Percentiles rank a stretch among this genome's conserved stretches.
Evolutionary conservation across 106 monocot species (phyloP).

Genomic region (Posidonia australis): DNA sequence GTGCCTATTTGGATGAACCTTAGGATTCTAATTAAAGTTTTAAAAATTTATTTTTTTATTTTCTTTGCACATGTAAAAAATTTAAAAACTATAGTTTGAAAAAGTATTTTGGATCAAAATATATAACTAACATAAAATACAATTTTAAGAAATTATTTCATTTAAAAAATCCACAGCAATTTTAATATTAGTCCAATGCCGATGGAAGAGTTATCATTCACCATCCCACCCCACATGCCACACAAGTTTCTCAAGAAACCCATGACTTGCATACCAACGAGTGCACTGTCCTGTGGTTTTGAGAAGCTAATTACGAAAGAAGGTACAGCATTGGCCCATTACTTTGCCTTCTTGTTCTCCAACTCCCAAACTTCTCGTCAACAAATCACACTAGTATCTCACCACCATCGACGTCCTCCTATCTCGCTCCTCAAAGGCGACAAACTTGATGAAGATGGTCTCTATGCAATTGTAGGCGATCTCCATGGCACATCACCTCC

Average conservation of each 20-base stretch:
- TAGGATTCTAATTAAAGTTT: too few relatives aligned
- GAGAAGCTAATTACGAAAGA: slow-evolving; percentile 56
- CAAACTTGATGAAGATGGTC: slow-evolving; percentile 30
- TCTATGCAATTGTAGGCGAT: slow-evolving; percentile 30
- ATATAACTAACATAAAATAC: too few relatives aligned
- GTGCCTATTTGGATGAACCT: too few relatives aligned
- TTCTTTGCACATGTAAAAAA: too few relatives aligned
- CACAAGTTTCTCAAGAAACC: slow-evolving; percentile 35
- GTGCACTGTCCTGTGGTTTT: slow-evolving; percentile 27
- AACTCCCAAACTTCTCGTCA: slow-evolving; percentile 41
- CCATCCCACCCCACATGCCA: slow-evolving; percentile 63
- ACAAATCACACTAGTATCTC: slow-evolving; percentile 42
- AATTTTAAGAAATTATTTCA: too few relatives aligned
- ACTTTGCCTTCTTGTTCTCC: slow-evolving; percentile 57
- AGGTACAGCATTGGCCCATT: slow-evolving; percentile 69
- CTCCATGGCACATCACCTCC: slow-evolving; percentile 32
- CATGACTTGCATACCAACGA: slow-evolving; percentile 5
- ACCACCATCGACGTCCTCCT: neutral
- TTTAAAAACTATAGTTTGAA: too few relatives aligned
- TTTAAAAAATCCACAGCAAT: too few relatives aligned
- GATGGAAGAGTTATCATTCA: too few relatives aligned
- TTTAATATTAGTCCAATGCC: too few relatives aligned
- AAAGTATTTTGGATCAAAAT: too few relatives aligned
- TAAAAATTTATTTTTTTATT: too few relatives aligned
- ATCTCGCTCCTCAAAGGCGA: slow-evolving; percentile 9